Percentiles rank a stretch among this genome's conserved stretches.
phyloP scores from a whole-genome alignment of 2,329 filamentous ascomycete species.

The Epichloe gansuensis region DNA sequence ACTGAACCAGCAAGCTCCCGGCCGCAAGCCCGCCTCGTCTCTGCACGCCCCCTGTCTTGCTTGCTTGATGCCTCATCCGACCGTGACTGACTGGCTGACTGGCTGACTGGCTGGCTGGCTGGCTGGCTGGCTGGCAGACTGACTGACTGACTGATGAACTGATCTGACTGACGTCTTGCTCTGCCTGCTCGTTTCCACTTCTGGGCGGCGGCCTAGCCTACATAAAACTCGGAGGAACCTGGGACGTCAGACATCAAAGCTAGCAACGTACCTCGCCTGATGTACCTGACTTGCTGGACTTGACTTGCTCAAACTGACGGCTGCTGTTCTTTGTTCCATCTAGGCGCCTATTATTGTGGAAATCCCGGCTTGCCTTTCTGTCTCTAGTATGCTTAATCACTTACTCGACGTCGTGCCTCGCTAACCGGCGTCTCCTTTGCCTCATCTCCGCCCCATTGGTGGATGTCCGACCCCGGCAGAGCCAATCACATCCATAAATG shows the following conservation, averaged over 20 bases:
- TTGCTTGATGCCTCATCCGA: constrained; percentile 9
- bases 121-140: too few species aligned
- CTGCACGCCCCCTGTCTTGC: constrained; percentile 10
- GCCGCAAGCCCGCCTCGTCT: constrained; percentile 17
- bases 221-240: not conserved
- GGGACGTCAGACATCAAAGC: not conserved
- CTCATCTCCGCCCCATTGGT: constrained; percentile 24
- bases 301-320: not conserved
- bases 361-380: constrained; percentile 12
- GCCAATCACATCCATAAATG: constrained; percentile 22
- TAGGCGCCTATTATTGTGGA: constrained; percentile 11
- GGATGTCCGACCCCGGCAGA: constrained; percentile 16
- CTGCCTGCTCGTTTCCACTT: constrained; percentile 3
- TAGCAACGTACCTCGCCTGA: not conserved
- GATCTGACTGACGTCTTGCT: constrained; percentile 5
- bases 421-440: constrained; percentile 21
- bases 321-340: constrained; percentile 4
- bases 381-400: not conserved
- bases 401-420: constrained; percentile 16
- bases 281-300: not conserved
- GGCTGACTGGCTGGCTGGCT: too few species aligned
- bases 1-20: constrained; percentile 16
- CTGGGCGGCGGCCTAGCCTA: not conserved
- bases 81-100: not conserved
- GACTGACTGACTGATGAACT: not conserved